phyloP scores from a whole-genome alignment of 352 stramenopile species.

The Phytopythium aichiense region DNA sequence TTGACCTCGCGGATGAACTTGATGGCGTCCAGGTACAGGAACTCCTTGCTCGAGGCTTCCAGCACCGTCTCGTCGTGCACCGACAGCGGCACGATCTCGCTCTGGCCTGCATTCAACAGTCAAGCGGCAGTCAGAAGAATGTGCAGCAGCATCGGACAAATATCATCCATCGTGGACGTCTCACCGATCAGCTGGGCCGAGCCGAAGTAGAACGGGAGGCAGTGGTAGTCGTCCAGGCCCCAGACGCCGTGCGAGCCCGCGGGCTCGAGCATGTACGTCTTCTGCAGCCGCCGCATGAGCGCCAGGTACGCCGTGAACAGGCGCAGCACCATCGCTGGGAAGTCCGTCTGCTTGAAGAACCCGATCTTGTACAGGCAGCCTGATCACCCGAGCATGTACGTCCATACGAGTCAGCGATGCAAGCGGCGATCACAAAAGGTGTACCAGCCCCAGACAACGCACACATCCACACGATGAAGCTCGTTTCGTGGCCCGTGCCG shows the following conservation, averaged over 20 bases:
- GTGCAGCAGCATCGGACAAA: not conserved
- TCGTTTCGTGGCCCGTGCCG: conserved; percentile 98
- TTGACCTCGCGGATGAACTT: conserved; percentile 92
- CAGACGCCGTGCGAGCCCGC: conserved; percentile 98
- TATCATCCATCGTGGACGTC: not conserved
- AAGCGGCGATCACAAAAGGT: conserved; percentile 1
- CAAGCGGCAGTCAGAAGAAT: not conserved
- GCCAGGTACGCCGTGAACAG: conserved; percentile 94
- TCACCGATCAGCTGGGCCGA: conserved; percentile 90
- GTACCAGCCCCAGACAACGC: conserved; percentile 22
- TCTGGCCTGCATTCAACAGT: conserved; percentile 35
- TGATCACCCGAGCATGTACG: conserved; percentile 1
- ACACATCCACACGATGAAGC: conserved; percentile 95
- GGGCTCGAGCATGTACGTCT: conserved; percentile 97
- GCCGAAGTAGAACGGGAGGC: conserved; percentile 97
- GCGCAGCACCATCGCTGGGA: conserved; percentile 83
- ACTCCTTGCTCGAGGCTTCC: conserved; percentile 59
- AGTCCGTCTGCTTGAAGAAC: conserved; percentile 83
- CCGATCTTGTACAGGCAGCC: conserved; percentile 87
- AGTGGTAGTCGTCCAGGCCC: conserved; percentile 99
- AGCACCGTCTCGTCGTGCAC: conserved; percentile 79
- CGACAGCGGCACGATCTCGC: conserved; percentile 59
- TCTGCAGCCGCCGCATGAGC: conserved; percentile 93
- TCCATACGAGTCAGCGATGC: not conserved
- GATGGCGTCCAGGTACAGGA: conserved; percentile 93